Percentiles rank a stretch among this genome's conserved stretches.
These are phyloP conservation scores for Parathielavia hyrcaniae DNA, from an alignment of 495 filamentous ascomycete genomes.

Conservation along the genomic window DNA sequence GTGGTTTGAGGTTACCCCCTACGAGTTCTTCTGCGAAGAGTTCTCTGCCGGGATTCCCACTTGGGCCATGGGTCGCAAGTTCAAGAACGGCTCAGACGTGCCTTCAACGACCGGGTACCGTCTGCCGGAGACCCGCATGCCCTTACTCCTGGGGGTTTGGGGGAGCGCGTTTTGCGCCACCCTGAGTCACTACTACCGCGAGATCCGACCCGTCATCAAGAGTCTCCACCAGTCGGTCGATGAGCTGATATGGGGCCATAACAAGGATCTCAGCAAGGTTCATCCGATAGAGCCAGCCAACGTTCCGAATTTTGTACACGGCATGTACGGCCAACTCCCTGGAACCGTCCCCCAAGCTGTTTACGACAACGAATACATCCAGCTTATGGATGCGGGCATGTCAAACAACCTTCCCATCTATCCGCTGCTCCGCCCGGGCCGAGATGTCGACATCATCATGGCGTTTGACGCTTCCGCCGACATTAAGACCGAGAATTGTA, in stretches of 20 bases:
- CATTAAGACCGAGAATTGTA: slow-evolving; percentile 53
- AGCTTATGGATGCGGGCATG: slow-evolving; percentile 97
- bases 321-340: slow-evolving; percentile 69
- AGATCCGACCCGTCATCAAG: slow-evolving; percentile 72
- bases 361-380: slow-evolving; percentile 60
- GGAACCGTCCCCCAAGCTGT: slow-evolving; percentile 67
- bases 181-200: slow-evolving; percentile 89
- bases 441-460: slow-evolving; percentile 85
- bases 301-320: slow-evolving; percentile 80
- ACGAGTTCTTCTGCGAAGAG: slow-evolving; percentile 95
- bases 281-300: slow-evolving; percentile 87
- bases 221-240: slow-evolving; percentile 73
- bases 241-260: slow-evolving; percentile 72
- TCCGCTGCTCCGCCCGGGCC: slow-evolving; percentile 77
- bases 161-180: slow-evolving; percentile 95
- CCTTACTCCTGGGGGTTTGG: slow-evolving; percentile 84
- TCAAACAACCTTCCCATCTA: slow-evolving; percentile 96
- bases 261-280: slow-evolving; percentile 75
- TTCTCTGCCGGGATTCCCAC: slow-evolving; percentile 82
- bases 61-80: slow-evolving; percentile 83
- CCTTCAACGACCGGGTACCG: slow-evolving; percentile 49
- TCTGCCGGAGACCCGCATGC: slow-evolving; percentile 74
- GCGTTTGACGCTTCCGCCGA: slow-evolving; percentile 39
- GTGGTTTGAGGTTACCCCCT: slow-evolving; percentile 95
- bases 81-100: slow-evolving; percentile 62